Base-by-base conservation (phyloP, 129 eudicot genomes). In the Flaveria robusta region DNA sequence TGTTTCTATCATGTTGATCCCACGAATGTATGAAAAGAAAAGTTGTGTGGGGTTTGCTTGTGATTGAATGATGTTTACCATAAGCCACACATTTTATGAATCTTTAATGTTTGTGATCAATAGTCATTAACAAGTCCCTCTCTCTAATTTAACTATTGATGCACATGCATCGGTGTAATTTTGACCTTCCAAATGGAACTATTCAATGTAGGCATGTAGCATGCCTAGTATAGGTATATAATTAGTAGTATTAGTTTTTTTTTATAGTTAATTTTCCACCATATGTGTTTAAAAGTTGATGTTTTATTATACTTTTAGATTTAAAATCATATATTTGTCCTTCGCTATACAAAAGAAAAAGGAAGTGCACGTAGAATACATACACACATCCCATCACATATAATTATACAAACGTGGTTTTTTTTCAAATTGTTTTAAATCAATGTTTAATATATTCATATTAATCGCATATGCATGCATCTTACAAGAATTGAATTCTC, bases 71-170 rank as follows among this genome's bases (percentile, higher is more conserved):
- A 77, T 43, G 70, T 58, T 56, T 29, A 56, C 39, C 39, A 26
- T 19, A 62, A 71, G 37, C 58, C 78, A 64, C 45, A 46, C 67
- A 64, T 79, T 79, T 63, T n/a, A 79, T 64, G 74, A 66, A 72
- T 37, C 70, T 77, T 41, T 77, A 77, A 54, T 54, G 31, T 24
- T 55, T 68, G 81, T 77, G 75, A 68, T 68, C 69, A 56, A 24
- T 3, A 67, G 19, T 52, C 16, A 9, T 60, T 78, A 4, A 63
- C 59, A 50, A 39, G 78, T 72, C 83, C 34, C 72, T 60, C 56
- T 62, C 76, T 62, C 24, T 66, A 66, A 37, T 67, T 52, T 11
- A 77, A 66, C 42, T 2, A 45, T 63, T 37, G 72, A 50, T 66
- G 73, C 83, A 50, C 83, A 71, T 64, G 77, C 52, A 20, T 11